phyloP scores from a whole-genome alignment of 1,139 yeast genomes.

The Pichia sp. region DNA sequence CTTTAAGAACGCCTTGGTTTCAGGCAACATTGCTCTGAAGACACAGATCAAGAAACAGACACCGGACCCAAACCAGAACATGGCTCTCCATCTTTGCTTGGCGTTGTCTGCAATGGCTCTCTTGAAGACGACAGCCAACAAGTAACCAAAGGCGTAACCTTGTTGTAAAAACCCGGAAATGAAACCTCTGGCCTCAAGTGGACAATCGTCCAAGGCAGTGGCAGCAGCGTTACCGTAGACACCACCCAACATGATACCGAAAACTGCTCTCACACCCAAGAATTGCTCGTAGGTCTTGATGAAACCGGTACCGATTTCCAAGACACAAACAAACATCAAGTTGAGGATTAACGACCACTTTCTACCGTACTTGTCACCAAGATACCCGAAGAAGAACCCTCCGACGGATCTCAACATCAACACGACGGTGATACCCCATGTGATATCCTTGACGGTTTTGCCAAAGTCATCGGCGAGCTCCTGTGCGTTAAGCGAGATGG shows the following conservation, averaged over 20 bases:
- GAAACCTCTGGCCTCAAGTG: conserved; percentile 57
- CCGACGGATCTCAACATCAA: conserved; percentile 79
- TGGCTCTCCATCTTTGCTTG: conserved; percentile 63
- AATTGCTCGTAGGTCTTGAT: conserved; percentile 60
- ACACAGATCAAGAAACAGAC: conserved; percentile 53
- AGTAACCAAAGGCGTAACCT: conserved; percentile 70
- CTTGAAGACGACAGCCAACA: conserved; percentile 59
- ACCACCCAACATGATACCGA: conserved; percentile 70
- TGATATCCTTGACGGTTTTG: conserved; percentile 48
- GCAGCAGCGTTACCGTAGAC: conserved; percentile 65
- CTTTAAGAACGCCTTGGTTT: conserved; percentile 48
- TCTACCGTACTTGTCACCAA: conserved; percentile 67
- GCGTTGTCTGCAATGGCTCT: conserved; percentile 55
- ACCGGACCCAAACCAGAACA: conserved; percentile 79
- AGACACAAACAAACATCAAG: conserved; percentile 47
- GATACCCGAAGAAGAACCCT: conserved; percentile 62
- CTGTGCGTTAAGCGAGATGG: conserved; percentile 58
- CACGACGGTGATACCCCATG: conserved; percentile 80
- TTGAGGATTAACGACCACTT: conserved; percentile 63
- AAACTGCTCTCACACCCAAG: conserved; percentile 61
- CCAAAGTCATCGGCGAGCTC: conserved; percentile 51
- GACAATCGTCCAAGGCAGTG: conserved; percentile 65
- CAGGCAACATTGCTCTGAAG: conserved; percentile 56
- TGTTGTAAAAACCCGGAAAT: conserved; percentile 66
- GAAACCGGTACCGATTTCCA: conserved; percentile 73